A percentile compares a stretch with the other conserved stretches of the same genome.
phyloP scores from a whole-genome alignment of 805 yeast genomes.

The Kodamaea kakaduensis region DNA sequence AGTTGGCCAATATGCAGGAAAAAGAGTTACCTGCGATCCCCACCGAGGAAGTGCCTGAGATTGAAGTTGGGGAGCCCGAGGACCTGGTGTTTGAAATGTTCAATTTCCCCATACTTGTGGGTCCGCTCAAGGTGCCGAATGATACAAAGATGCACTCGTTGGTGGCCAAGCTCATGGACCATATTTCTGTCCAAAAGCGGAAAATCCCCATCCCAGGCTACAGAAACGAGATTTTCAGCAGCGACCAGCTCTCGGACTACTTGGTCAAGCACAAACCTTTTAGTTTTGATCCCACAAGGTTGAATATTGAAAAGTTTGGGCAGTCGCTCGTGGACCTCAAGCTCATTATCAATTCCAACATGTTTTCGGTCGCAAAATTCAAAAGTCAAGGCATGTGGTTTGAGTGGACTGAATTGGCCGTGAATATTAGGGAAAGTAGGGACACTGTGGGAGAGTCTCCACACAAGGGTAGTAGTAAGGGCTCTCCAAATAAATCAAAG shows the following conservation, averaged over 20 bases:
- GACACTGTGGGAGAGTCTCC: neutral
- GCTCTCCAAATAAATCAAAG: neutral
- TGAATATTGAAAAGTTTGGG: constrained; percentile 38
- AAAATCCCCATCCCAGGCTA: constrained; percentile 40
- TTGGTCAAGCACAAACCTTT: constrained; percentile 23
- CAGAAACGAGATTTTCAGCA: constrained; percentile 35
- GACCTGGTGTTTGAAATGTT: constrained; percentile 13
- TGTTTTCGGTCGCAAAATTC: constrained; percentile 33
- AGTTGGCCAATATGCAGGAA: constrained; percentile 21
- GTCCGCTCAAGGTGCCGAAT: constrained; percentile 19
- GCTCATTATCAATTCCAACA: constrained; percentile 28
- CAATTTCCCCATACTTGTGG: constrained; percentile 31
- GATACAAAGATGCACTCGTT: constrained; percentile 20
- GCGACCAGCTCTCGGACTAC: constrained; percentile 34
- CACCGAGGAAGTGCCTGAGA: constrained; percentile 5
- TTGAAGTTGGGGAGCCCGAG: constrained; percentile 3
- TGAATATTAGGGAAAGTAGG: neutral
- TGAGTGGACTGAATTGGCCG: constrained; percentile 39
- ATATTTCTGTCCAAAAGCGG: constrained; percentile 26
- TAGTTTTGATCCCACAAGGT: constrained; percentile 33
- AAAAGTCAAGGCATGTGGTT: constrained; percentile 42
- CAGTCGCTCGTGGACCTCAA: constrained; percentile 35
- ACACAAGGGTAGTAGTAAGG: neutral
- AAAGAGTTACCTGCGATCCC: constrained; percentile 27
- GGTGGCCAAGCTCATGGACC: constrained; percentile 20